Evolutionary conservation across 2,329 filamentous ascomycete species (phyloP), one percentile per base, ranked within the genome.

Genomic region (Elsinoe necatrix): DNA sequence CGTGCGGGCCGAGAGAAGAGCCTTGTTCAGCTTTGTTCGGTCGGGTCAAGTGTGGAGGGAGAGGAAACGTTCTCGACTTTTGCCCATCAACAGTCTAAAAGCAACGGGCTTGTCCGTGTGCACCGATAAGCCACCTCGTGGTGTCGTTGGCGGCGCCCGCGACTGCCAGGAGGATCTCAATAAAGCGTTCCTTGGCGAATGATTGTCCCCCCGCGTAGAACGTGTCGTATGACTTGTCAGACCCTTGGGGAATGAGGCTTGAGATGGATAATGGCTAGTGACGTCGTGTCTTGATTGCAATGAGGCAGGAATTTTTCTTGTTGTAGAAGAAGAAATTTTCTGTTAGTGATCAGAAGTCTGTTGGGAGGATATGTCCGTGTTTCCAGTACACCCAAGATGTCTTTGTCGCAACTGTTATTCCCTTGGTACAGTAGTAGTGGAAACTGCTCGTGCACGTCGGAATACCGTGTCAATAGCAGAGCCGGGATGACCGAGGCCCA

Each of bases 51-150:
- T 50, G 45, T 29, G 45, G 29, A 34, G 25, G 27, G 16, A 50
- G 20, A 23, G 27, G 18, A 20, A 18, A 7, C 7, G 8, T 23
- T 31, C 23, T 27, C 23, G 23, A 37, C 48, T 29, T 34, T 20
- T 23, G 23, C 20, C 16, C 43, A 48, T 23, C 20, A 47, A 48
- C 23, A 21, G 39, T 8, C 39, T 9, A 21, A 4, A 29, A 20
- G 39, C 39, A 34, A 16, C 43, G 43, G 43, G 21, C 43, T 31
- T 48, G 43, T 48, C 45, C 45, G 45, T 50, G 16, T 50, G 45
- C n/a, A 52, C 48, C 27, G 48, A 52, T 52, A 50, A 50, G 45
- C 45, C 48, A 52, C 48, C 29, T 29, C 48, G 48, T 52, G 48
- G 48, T 52, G 48, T 52, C 48, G 48, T 52, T 52, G 20, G 31